Conservation (phyloP, 202 grass and related monocot genomes). For the Carex sylvatica region DNA sequence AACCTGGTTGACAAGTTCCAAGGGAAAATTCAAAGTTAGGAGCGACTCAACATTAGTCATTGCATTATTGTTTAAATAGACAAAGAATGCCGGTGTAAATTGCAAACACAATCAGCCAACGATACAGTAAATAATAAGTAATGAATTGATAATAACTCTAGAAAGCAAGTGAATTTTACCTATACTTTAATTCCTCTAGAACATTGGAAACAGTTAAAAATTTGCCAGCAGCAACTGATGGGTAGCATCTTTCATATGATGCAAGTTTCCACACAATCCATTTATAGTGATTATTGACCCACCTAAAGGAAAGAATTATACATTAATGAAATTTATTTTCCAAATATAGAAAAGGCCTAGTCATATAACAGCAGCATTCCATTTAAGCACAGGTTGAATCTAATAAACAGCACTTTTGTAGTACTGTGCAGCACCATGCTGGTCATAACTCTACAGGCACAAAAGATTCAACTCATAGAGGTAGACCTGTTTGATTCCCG, state of each 20-base stretch:
- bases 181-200: conserved; percentile 87
- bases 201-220: conserved; percentile 83
- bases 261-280: conserved; percentile 98
- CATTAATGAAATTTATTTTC: conserved; percentile 26
- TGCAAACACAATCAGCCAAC: not conserved
- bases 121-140: not conserved
- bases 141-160: conserved; percentile 24
- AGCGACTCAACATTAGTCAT: not conserved
- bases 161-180: conserved; percentile 34
- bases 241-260: conserved; percentile 83
- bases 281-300: conserved; percentile 91
- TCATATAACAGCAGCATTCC: not conserved
- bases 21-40: not conserved
- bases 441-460: not conserved
- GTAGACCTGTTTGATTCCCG: not conserved
- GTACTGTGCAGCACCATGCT: not conserved
- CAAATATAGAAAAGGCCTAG: not conserved
- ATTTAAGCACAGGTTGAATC: not conserved
- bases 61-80: not conserved
- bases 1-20: not conserved
- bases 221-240: conserved; percentile 57
- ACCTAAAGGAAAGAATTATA: conserved; percentile 57
- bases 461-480: not conserved
- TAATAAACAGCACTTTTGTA: not conserved
- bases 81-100: not conserved